Evolutionary conservation across 2,329 filamentous ascomycete genomes (phyloP), one percentile per base, ranked within the genome.

Genomic region (Penicillium griseofulvum): DNA sequence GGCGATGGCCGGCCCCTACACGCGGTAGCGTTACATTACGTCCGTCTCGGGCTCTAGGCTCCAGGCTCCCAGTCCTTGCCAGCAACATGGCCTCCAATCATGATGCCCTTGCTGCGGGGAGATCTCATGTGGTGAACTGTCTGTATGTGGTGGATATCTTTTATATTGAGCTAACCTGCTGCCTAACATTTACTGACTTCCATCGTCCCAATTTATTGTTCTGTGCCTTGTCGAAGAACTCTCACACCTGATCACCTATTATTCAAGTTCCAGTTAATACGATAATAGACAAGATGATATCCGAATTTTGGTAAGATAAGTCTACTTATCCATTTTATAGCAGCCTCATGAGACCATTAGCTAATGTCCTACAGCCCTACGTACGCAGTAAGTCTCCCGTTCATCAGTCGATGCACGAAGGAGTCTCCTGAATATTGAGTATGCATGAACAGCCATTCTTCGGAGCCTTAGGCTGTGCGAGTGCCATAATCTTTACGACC

Each of bases 391-490:
- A 38, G 36, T 38, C 36, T 38, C 36, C n/a, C 11, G 17, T 11
- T 19, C 17, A 19, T 38, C 36, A 16, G n/a, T 16, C 17, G 36
- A 38, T 38, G 36, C 36, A 38, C 7, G 36, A 22, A 4, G 36
- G 8, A 22, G n/a, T 38, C 36, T 19, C 11, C 36, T 38, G 17
- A 17, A 38, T 38, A 38, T 22, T 38, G 36, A 38, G 17, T 38
- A 16, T 22, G 7, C 36, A 11, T 38, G 36, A 9, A 38, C 17
- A 87, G 84, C 87, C 92, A 79, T 96, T 96, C 82, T 96, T 97
- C 74, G 91, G 92, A 81, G 91, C 91, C 76, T 94, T 97, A 88
- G 92, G 92, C 77, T 97, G 92, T 85, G 93, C 87, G 71, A 88
- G 86, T 66, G 91, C 91, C 78, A 96, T 96, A 74, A 89, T 96